phyloP scores from a whole-genome alignment of 805 yeast genomes.

The Ogataea naganishii region DNA sequence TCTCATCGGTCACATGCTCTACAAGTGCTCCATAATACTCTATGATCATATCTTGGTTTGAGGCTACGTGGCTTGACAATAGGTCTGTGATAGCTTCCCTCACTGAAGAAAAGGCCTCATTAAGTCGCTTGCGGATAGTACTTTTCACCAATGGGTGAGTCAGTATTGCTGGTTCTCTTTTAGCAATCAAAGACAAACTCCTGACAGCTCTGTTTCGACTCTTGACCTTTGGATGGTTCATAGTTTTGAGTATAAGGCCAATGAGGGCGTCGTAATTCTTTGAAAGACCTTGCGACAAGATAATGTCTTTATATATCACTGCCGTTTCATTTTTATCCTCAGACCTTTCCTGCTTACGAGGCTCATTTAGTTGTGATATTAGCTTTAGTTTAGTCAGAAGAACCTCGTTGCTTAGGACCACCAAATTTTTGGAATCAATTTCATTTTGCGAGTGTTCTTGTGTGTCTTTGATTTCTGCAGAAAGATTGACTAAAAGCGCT shows the following conservation, averaged over 20 bases:
- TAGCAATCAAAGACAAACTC: slow-evolving; percentile 46
- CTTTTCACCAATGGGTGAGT: slow-evolving; percentile 39
- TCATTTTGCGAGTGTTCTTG: too few species aligned
- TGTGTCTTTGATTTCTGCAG: too few species aligned
- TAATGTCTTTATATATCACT: slow-evolving; percentile 16
- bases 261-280: slow-evolving; percentile 45
- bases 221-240: slow-evolving; percentile 41
- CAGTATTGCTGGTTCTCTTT: slow-evolving; percentile 43
- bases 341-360: slow-evolving; percentile 1
- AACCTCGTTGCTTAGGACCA: too few species aligned
- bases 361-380: not conserved
- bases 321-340: slow-evolving; percentile 1
- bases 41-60: slow-evolving; percentile 34
- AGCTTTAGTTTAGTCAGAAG: too few species aligned
- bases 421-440: too few species aligned
- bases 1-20: slow-evolving; percentile 45
- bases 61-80: slow-evolving; percentile 36
- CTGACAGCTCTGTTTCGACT: slow-evolving; percentile 59
- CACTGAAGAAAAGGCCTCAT: slow-evolving; percentile 61
- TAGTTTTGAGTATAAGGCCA: slow-evolving; percentile 35
- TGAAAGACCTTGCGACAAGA: slow-evolving; percentile 24
- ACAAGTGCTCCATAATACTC: slow-evolving; percentile 43
- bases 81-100: slow-evolving; percentile 71
- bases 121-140: slow-evolving; percentile 42
- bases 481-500: too few species aligned